Evolutionary conservation across 192 early-diverging fungal genomes (phyloP), one percentile per base, ranked within the genome.

Genomic region (Obelidium mucronatum): DNA sequence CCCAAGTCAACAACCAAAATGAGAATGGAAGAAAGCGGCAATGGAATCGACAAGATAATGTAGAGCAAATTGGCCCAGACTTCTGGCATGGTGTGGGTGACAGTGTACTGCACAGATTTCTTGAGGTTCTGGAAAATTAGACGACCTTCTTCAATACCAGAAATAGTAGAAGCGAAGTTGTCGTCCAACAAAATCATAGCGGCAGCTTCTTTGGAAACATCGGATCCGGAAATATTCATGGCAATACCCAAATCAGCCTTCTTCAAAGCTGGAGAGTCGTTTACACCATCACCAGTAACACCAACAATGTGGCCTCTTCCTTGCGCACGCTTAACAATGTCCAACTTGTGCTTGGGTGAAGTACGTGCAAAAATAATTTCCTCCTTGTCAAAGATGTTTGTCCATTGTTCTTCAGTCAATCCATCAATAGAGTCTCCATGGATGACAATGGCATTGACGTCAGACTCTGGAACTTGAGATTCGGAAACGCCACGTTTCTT

Each of bases 341-440:
- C 88, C 34, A 98, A 88, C 83, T 98, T 98, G 88, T 98, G 92
- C 75, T 94, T 93, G 67, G 97, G 97, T 35, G 94, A 94, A 11
- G 96, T 97, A 69, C 97, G 91, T 51, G 97, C 95, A 89, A 97
- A 97, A 73, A 97, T 95, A 66, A 98, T 93, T 79, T 97, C 97
- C 66, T 91, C 87, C 85, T 98, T 95, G 80, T 85, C 82, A 81
- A 97, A 97, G 76, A 98, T 94, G 33, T 80, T 77, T 66, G 95
- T 95, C 96, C 95, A 98, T 73, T 96, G 93, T 2, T 68, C 84
- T 24, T 95, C 93, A 26, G 88, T 90, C 68, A 98, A 80, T 0
- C 64, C 72, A 73, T 94, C 93, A 73, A 98, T 93, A 31, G 78
- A 76, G 84, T 96, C 95, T 62, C 96, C 96, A 76, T 96, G 94